These are phyloP conservation scores for Dactylonectria macrodidyma DNA, from an alignment of 2,329 filamentous ascomycete species.

Conservation along the genomic window DNA sequence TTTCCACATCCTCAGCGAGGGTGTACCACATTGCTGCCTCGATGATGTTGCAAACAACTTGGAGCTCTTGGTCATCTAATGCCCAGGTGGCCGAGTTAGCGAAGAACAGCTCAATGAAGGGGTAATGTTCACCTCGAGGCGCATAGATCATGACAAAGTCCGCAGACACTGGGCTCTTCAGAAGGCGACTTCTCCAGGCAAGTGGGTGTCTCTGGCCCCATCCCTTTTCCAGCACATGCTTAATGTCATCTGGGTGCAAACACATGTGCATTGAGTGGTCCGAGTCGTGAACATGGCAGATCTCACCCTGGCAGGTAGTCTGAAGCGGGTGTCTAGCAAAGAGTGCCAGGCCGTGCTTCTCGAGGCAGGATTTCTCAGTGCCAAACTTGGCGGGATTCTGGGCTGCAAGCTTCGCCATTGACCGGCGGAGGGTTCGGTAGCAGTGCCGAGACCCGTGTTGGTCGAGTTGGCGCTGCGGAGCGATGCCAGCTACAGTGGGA, in stretches of 20 bases:
- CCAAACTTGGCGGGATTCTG: slow-evolving; percentile 64
- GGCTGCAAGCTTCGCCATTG: slow-evolving; percentile 66
- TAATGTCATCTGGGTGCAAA: slow-evolving; percentile 84
- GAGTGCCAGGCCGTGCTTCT: slow-evolving; percentile 85
- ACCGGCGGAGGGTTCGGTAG: slow-evolving; percentile 68
- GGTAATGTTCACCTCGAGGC: slow-evolving; percentile 67
- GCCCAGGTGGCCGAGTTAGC: slow-evolving; percentile 14
- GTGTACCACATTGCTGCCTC: slow-evolving; percentile 81
- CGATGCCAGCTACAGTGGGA: slow-evolving; percentile 81
- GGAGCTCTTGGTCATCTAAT: slow-evolving; percentile 75
- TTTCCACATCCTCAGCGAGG: slow-evolving; percentile 60
- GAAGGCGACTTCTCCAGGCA: slow-evolving; percentile 75
- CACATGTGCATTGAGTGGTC: slow-evolving; percentile 86
- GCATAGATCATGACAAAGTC: slow-evolving; percentile 90
- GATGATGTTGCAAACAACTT: slow-evolving; percentile 78
- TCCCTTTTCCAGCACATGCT: slow-evolving; percentile 78
- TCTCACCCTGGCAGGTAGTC: slow-evolving; percentile 83
- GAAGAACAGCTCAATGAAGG: not conserved
- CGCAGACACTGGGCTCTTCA: slow-evolving; percentile 76
- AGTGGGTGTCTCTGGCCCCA: slow-evolving; percentile 84
- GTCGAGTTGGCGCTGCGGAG: slow-evolving; percentile 84
- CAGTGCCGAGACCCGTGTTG: slow-evolving; percentile 71
- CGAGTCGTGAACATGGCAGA: slow-evolving; percentile 84
- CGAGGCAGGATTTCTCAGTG: slow-evolving; percentile 81
- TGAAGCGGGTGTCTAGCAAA: slow-evolving; percentile 78